These are phyloP conservation scores for Eurotiales sp. DNA, from an alignment of 2,329 filamentous ascomycete genomes.

Conservation along the genomic window DNA sequence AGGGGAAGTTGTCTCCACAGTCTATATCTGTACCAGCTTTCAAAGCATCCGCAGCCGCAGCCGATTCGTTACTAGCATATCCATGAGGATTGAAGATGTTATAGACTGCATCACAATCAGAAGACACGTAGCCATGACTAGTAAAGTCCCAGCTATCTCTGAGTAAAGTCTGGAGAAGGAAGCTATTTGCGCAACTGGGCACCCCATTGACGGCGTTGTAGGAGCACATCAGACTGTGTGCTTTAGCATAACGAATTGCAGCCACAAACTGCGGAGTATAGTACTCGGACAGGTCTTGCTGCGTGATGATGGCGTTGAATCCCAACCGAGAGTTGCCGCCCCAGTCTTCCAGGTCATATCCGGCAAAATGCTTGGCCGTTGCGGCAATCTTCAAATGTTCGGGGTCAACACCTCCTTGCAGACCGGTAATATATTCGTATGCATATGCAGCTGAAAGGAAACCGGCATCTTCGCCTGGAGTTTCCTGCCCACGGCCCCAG, in stretches of 20 bases:
- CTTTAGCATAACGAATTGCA: constrained; percentile 57
- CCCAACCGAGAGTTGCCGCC: constrained; percentile 42
- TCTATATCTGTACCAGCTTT: constrained; percentile 53
- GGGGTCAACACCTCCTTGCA: constrained; percentile 47
- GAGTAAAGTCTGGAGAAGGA: constrained; percentile 60
- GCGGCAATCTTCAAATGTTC: constrained; percentile 44
- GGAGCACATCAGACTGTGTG: constrained; percentile 59
- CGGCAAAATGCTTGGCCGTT: constrained; percentile 58
- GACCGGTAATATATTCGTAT: constrained; percentile 50
- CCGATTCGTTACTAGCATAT: constrained; percentile 39
- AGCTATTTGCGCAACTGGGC: constrained; percentile 61
- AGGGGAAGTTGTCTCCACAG: constrained; percentile 50
- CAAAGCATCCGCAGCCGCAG: constrained; percentile 47
- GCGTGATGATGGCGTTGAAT: constrained; percentile 54
- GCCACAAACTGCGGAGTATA: constrained; percentile 64
- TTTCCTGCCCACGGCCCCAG: constrained; percentile 61
- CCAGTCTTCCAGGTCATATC: constrained; percentile 55
- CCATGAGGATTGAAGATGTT: constrained; percentile 58
- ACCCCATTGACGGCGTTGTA: constrained; percentile 65
- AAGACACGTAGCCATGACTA: constrained; percentile 55
- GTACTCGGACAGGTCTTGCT: constrained; percentile 65
- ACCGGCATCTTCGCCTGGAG: constrained; percentile 56
- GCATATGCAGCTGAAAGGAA: constrained; percentile 49
- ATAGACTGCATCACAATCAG: constrained; percentile 62
- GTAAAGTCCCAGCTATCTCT: constrained; percentile 64